These are phyloP conservation scores for Dactylellina leptospora DNA, from an alignment of 2,329 filamentous ascomycete genomes.

Conservation along the genomic window DNA sequence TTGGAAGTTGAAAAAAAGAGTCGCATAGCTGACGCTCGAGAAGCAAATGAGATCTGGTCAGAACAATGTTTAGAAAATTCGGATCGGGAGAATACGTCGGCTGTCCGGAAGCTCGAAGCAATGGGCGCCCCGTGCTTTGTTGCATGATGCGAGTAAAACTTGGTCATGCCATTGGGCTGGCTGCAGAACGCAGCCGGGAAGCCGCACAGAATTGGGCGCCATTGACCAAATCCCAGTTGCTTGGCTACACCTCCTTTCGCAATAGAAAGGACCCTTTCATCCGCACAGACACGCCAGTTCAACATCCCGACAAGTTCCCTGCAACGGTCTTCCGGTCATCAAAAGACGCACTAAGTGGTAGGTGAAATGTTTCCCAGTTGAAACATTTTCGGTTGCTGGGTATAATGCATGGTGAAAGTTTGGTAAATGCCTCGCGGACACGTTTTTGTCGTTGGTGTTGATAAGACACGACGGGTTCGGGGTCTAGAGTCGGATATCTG, in stretches of 20 bases:
- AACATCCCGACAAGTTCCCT: not conserved
- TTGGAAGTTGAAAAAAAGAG: constrained; percentile 3
- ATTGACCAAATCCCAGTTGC: constrained; percentile 7
- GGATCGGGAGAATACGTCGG: constrained; percentile 18
- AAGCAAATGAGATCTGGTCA: not conserved
- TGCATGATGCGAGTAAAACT: constrained; percentile 1
- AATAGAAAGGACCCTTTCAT: constrained; percentile 10
- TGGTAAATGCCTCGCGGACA: constrained; percentile 46
- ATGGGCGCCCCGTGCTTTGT: constrained; percentile 8
- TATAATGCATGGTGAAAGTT: constrained; percentile 20
- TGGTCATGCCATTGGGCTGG: not conserved
- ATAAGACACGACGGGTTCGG: constrained; percentile 3
- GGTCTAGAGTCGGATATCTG: not conserved
- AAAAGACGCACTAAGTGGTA: not conserved
- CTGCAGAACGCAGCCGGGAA: constrained; percentile 22
- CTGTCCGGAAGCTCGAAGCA: constrained; percentile 18
- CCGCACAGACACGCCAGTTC: constrained; percentile 18
- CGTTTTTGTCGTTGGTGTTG: constrained; percentile 25
- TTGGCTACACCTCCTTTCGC: constrained; percentile 22
- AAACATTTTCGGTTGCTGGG: constrained; percentile 31
- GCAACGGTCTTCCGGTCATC: constrained; percentile 12
- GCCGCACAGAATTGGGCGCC: constrained; percentile 29
- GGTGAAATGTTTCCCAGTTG: constrained; percentile 7
- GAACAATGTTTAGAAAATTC: not conserved
- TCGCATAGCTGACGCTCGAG: not conserved